A percentile compares a stretch with the other conserved stretches of the same genome.
Conservation (phyloP, 352 stramenopile genomes). For the Phytopythium boreale region DNA sequence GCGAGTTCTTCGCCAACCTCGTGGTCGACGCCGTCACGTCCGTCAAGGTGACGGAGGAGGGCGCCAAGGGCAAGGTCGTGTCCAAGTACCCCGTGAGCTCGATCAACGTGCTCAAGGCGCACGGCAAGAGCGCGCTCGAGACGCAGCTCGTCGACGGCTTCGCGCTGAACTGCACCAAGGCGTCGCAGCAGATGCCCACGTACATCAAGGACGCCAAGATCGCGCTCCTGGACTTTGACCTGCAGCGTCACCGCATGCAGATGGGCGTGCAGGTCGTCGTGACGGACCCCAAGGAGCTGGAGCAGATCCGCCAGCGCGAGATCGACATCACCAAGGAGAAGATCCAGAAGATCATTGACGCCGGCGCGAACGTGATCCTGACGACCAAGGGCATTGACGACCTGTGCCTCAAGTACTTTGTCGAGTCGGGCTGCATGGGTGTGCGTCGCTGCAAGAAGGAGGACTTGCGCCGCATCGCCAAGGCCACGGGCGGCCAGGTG, state of each 20-base stretch:
- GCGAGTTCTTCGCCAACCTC: conserved; percentile 97
- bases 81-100: conserved; percentile 96
- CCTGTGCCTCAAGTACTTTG: conserved; percentile 99
- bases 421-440: conserved; percentile 96
- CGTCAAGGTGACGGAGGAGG: conserved; percentile 92
- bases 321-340: conserved; percentile 99
- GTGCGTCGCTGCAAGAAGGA: conserved; percentile 97
- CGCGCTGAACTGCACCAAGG: conserved; percentile 96
- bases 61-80: conserved; percentile 76
- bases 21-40: conserved; percentile 97
- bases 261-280: conserved; percentile 95
- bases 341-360: conserved; percentile 99
- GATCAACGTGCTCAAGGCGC: conserved; percentile 99
- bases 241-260: conserved; percentile 98
- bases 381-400: conserved; percentile 99
- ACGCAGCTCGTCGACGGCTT: conserved; percentile 94
- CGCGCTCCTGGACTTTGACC: conserved; percentile 98
- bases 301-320: conserved; percentile 98
- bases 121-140: conserved; percentile 89
- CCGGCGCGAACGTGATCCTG: conserved; percentile 98
- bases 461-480: conserved; percentile 97
- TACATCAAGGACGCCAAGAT: conserved; percentile 94
- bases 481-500: conserved; percentile 96
- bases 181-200: conserved; percentile 97
- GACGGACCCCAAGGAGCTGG: conserved; percentile 94